A percentile compares a stretch with the other conserved stretches of the same genome.
phyloP scores from a whole-genome alignment of 768 basidiomycete species.

The Paxillus ammoniavirescens region DNA sequence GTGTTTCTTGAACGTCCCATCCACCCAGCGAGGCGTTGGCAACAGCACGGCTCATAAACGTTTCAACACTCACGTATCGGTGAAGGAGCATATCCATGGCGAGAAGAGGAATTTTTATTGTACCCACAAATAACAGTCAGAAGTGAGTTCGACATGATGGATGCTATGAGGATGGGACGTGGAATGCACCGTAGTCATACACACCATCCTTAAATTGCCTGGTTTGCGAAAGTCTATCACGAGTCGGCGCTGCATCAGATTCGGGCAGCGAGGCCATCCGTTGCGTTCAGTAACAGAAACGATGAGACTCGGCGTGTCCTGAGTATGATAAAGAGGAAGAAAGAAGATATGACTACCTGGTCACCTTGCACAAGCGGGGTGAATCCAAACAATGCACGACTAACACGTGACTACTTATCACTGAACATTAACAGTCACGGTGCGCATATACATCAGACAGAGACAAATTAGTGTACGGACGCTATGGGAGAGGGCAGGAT shows the following conservation, averaged over 20 bases:
- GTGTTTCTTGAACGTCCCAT: slow-evolving; percentile 45
- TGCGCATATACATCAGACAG: too few relatives aligned
- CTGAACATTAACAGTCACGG: too few relatives aligned
- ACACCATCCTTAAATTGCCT: slow-evolving; percentile 39
- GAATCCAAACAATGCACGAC: too few relatives aligned
- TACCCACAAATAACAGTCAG: neutral
- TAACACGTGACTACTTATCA: too few relatives aligned
- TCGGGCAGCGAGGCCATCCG: neutral
- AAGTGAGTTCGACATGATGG: neutral
- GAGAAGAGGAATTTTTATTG: slow-evolving; percentile 26
- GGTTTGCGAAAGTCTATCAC: slow-evolving; percentile 7
- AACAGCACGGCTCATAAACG: neutral
- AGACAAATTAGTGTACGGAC: too few relatives aligned
- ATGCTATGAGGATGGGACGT: neutral
- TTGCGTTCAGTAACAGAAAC: neutral
- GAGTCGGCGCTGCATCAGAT: neutral
- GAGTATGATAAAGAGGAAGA: neutral
- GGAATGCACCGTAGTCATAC: slow-evolving; percentile 39
- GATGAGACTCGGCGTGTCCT: neutral
- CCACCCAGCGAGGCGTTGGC: neutral
- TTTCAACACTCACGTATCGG: slow-evolving; percentile 59
- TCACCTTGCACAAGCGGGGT: too few relatives aligned
- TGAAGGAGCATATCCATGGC: slow-evolving; percentile 44
- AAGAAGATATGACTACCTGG: neutral
- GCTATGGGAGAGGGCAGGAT: too few relatives aligned